Evolutionary conservation across 2,329 filamentous ascomycete species (phyloP), one percentile per base, ranked within the genome.

Genomic region (Cercospora berteroae): DNA sequence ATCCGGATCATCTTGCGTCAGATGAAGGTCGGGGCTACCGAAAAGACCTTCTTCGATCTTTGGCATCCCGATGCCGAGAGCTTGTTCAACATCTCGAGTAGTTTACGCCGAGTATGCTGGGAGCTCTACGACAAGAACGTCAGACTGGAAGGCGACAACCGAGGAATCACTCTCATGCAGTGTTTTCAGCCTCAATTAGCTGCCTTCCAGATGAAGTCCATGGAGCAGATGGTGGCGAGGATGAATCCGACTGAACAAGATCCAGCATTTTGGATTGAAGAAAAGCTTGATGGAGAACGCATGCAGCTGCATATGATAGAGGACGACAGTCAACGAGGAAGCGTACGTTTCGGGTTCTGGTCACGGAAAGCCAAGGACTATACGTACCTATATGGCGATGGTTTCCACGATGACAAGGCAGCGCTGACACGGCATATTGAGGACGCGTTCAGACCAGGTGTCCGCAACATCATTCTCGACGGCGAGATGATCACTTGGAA

Each of bases 401-500:
- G 90, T 0, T 85, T 96, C 16, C 80, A 89, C 57, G 92, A 96
- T 71, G 86, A 90, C 5, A 88, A 89, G 48, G 90, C 90, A 7
- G 89, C 93, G 6, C 79, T 98, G 62, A 97, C 94, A 0, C 86
- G 92, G 36, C 90, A 96, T 76, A 82, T 98, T 20, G 87, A 87
- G 62, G 84, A 88, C 48, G 93, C 92, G 0, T 98, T 99, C 77
- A 83, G 88, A 2, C 82, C 88, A 0, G 89, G 89, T 1, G 93
- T 98, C 0, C 85, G 89, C 16, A 97, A 92, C 75, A 85, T 97
- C 71, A 97, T 99, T 60, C 84, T 99, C 0, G 95, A 99, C 74
- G 95, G 95, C 9, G 95, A 99, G 78, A 99, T 99, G 95, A 93
- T 99, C 66, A 97, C 94, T 0, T 99, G 95, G 95, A 93, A 98